phyloP scores from a whole-genome alignment of 2,329 filamentous ascomycete species.

The Canariomyces notabilis region DNA sequence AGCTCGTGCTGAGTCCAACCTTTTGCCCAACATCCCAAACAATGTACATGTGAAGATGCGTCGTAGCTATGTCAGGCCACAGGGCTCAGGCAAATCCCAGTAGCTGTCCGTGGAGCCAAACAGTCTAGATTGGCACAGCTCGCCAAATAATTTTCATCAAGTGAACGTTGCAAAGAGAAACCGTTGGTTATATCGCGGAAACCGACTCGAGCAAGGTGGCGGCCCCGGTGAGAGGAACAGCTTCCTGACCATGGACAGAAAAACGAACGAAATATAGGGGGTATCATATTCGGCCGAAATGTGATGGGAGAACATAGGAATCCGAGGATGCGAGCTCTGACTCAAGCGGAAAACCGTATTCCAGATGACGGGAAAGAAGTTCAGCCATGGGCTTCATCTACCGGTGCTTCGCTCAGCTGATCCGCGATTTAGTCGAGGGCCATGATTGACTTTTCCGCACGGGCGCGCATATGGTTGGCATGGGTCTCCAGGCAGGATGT shows the following conservation, averaged over 20 bases:
- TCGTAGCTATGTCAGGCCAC: not conserved
- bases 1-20: not conserved
- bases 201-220: not conserved
- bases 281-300: conserved; percentile 8
- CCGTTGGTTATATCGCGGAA: not conserved
- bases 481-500: conserved; percentile 52
- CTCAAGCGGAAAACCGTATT: too few relatives aligned
- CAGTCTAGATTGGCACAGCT: not conserved
- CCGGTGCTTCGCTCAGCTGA: not conserved
- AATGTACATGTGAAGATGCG: not conserved
- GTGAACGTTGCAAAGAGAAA: not conserved
- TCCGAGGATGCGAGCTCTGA: not conserved
- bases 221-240: not conserved
- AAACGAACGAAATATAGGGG: conserved; percentile 2
- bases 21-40: not conserved
- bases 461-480: conserved; percentile 45
- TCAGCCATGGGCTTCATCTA: not conserved
- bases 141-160: not conserved
- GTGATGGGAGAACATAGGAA: not conserved
- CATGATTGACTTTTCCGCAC: conserved; percentile 49
- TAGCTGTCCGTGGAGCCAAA: not conserved
- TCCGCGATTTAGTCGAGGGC: conserved; percentile 32
- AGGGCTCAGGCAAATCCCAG: not conserved
- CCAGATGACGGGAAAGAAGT: not conserved
- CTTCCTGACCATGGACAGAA: not conserved